These are phyloP conservation scores for Lodderomyces metapsilosis DNA, from an alignment of 1,139 yeast genomes.

Conservation along the genomic window DNA sequence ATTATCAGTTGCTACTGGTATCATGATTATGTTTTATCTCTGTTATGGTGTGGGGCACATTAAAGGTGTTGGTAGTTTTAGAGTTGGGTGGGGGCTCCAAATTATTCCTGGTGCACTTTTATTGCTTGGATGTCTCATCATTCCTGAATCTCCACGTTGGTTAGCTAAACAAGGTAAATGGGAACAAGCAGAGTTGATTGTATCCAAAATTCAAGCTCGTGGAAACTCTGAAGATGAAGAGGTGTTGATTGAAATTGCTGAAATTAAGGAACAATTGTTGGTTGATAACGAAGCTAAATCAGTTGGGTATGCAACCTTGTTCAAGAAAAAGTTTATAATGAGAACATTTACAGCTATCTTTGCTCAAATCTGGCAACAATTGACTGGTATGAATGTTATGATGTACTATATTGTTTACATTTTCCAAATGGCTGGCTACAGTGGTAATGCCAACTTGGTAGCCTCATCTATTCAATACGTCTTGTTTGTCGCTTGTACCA, in stretches of 20 bases:
- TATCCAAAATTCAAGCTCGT: conserved; percentile 52
- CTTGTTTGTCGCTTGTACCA: conserved; percentile 45
- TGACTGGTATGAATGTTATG: conserved; percentile 67
- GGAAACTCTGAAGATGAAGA: conserved; percentile 53
- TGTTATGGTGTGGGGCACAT: conserved; percentile 59
- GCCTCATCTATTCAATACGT: conserved; percentile 54
- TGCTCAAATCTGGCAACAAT: conserved; percentile 61
- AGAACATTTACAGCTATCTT: conserved; percentile 51
- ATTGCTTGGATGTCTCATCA: conserved; percentile 44
- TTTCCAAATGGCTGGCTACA: conserved; percentile 56
- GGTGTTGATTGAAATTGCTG: conserved; percentile 57
- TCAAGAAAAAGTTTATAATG: conserved; percentile 44
- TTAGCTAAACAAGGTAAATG: conserved; percentile 61
- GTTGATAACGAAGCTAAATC: conserved; percentile 34
- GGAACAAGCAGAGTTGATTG: conserved; percentile 59
- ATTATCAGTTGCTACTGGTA: conserved; percentile 69
- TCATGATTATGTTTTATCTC: conserved; percentile 56
- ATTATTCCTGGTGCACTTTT: conserved; percentile 58
- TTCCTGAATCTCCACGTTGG: conserved; percentile 81
- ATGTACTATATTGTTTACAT: conserved; percentile 63
- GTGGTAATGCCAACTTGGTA: conserved; percentile 42
- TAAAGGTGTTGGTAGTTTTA: conserved; percentile 51
- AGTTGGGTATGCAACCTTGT: conserved; percentile 46
- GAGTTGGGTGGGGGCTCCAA: conserved; percentile 70
- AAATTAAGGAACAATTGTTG: conserved; percentile 51